Base-by-base conservation (phyloP, 2,329 filamentous ascomycete genomes). In the Pestalotiopsis fici region DNA sequence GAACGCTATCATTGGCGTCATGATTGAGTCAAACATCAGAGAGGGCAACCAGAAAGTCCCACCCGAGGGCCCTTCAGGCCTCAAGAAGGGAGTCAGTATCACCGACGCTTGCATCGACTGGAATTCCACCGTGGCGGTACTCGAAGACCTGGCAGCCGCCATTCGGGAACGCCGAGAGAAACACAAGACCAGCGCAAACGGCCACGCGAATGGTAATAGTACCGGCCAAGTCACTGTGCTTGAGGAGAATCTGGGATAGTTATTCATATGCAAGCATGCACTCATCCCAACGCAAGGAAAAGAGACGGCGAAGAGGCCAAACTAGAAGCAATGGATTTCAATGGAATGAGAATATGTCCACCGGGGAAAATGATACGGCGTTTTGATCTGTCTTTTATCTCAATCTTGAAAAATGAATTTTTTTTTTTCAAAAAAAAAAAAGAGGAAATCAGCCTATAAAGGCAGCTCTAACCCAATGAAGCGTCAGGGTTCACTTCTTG, bases 21-120 rank as follows among this genome's bases (percentile, higher is more conserved):
- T 99, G 95, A 97, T 99, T 74, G 95, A 99, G 85, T 97, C 94
- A 77, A 95, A 98, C 83, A 95, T 98, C 86, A 90, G 95, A 80
- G 96, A 97, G 83, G 88, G 89, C 72, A 93, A 91, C 85, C 92
- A 94, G 78, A 97, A 97, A 85, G 93, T 97, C 1, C 94, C 94
- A 0, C 80, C 90, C 1, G 93, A 97, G 80, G 95, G 95, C 9
- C 92, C 92, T 7, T 79, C 89, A 1, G 92, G 82, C 7, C 86
- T 98, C 64, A 93, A 94, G 85, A 94, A 93, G 82, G 95, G 95
- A 73, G 92, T 98, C 76, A 95, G 92, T 80, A 98, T 98, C 82
- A 98, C 95, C 1, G 95, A 98, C 80, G 95, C 95, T 66, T 99
- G 95, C 83, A 97, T 99, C 78, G 86, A 93, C 85, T 98, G 95